These are phyloP conservation scores for Miscanthus sacchariflorus DNA, from an alignment of 202 grass and related monocot genomes.

Conservation along the genomic window DNA sequence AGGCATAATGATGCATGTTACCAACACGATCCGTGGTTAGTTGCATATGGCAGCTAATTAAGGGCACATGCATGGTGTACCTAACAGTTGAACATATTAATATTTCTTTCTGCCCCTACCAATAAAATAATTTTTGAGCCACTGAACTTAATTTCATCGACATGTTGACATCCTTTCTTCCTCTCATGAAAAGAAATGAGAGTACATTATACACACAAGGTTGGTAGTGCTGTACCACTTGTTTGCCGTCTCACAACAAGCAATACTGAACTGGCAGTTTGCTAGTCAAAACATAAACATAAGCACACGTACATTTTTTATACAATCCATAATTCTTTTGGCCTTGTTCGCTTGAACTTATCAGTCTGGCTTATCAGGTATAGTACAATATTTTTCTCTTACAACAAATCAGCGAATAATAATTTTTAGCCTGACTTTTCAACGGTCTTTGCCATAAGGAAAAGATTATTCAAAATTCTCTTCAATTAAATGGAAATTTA, in stretches of 20 bases:
- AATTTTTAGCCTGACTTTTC: no score
- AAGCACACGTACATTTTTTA: neutral
- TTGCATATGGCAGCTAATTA: constrained; percentile 35
- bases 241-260: neutral
- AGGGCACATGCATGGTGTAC: constrained; percentile 44
- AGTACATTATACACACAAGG: no score
- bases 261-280: constrained; percentile 15
- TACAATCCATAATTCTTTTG: neutral
- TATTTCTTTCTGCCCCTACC: no score
- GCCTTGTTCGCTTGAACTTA: no score
- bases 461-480: neutral
- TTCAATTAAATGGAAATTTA: no score
- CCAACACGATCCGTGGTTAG: constrained; percentile 23
- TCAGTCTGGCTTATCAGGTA: no score
- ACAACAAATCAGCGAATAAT: no score
- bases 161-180: no score
- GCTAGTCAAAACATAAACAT: constrained; percentile 26
- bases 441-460: neutral
- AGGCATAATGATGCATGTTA: constrained; percentile 43
- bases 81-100: constrained; percentile 19
- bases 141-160: no score
- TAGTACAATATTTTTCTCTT: no score
- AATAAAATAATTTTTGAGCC: no score
- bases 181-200: no score
- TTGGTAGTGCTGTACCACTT: constrained; percentile 26